Evolutionary conservation across 1,284 basidiomycete species (phyloP).

Genomic region (Ganoderma multipileum): DNA sequence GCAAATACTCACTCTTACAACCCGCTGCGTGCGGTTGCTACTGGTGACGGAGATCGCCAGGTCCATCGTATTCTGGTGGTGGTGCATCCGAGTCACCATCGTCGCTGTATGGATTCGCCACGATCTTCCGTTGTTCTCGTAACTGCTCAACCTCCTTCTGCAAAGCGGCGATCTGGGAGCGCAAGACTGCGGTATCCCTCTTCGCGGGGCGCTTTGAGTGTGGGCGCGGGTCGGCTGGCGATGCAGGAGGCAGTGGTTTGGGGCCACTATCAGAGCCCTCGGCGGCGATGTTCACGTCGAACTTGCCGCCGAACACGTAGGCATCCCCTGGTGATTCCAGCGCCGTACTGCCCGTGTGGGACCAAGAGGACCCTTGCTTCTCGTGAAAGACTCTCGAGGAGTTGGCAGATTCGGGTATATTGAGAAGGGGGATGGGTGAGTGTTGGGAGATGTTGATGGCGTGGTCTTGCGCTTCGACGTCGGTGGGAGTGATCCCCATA

Average conservation of each 20-base stretch:
- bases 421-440: background rate
- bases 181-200: background rate
- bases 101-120: background rate
- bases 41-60: background rate
- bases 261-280: background rate
- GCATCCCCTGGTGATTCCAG: background rate
- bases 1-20: background rate
- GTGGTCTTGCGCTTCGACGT: background rate
- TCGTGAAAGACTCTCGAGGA: background rate
- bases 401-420: background rate
- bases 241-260: background rate
- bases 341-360: background rate
- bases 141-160: background rate
- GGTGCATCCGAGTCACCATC: background rate
- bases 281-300: background rate
- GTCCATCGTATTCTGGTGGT: background rate
- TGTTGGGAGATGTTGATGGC: background rate
- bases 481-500: background rate
- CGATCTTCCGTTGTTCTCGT: background rate
- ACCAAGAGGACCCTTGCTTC: background rate
- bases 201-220: background rate
- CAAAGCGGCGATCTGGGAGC: background rate
- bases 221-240: background rate
- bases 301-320: background rate
- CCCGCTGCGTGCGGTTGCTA: background rate